Evolutionary conservation across 2,329 filamentous ascomycete genomes (phyloP), one percentile per base, ranked within the genome.

Genomic region (Colletotrichum sp.): DNA sequence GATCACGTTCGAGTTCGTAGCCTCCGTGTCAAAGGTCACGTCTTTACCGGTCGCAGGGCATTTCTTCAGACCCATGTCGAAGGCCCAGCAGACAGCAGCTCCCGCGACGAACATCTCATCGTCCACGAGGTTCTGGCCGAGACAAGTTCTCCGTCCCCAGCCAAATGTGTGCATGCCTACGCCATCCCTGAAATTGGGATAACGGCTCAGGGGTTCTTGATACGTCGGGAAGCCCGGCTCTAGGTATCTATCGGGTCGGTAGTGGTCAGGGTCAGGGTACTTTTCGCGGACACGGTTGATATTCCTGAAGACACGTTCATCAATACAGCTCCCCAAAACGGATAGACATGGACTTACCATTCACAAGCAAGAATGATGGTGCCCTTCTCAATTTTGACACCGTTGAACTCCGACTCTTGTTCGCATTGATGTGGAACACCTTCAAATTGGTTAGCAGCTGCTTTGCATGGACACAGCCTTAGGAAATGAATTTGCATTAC

Each of bases 201-300:
- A 93, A 72, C 88, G 87, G 3, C 88, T 88, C n/a, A 93, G 87
- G 0, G 92, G 92, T 79, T 91, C 91, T 79, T 93, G 90, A 84
- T 90, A 93, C 1, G 92, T 92, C 1, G 92, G 92, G 87, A 89
- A 94, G 24, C 84, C 85, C n/a, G 89, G 83, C 78, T 92, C 89
- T 13, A 94, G 87, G 86, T 90, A 94, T 52, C 92, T 88, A 78
- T 93, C 91, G 0, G 92, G 92, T 32, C 87, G 89, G 83, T 88
- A 94, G 78, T 84, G 87, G 64, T 94, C 91, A n/a, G 91, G 90
- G 79, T 93, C 90, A 2, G 91, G 91, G 79, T 94, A 94, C 71
- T 88, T 89, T 43, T 83, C 83, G 2, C 88, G 86, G 77, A 93
- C 90, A 59, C 91, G 89, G 80, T 91, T 89, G 80, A 93, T 89